A percentile compares a stretch with the other conserved stretches of the same genome.
These are phyloP conservation scores for Stereum hirsutum DNA, from an alignment of 1,284 basidiomycete genomes.

Conservation along the genomic window DNA sequence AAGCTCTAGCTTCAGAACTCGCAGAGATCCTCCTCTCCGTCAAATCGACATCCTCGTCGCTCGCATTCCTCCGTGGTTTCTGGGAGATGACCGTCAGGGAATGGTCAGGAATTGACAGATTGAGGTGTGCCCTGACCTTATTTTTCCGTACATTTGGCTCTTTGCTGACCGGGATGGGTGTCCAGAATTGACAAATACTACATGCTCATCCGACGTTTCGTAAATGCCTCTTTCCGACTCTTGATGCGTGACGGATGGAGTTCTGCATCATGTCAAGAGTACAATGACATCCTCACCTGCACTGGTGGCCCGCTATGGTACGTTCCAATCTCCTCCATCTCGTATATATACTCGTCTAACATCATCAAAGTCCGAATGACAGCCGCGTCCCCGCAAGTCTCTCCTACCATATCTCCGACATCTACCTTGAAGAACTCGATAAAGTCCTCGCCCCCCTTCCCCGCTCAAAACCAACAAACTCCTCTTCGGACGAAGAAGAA, in stretches of 20 bases:
- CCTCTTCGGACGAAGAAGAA: conserved; percentile 5
- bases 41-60: conserved; percentile 44
- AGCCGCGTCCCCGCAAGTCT: conserved; percentile 71
- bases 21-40: conserved; percentile 76
- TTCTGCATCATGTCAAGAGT: conserved; percentile 38
- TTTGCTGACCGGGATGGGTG: not conserved
- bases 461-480: too few relatives aligned
- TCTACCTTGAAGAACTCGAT: conserved; percentile 88
- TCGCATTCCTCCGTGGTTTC: conserved; percentile 81
- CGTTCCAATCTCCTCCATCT: conserved; percentile 14
- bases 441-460: conserved; percentile 44
- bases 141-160: not conserved
- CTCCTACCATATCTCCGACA: conserved; percentile 81
- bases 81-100: conserved; percentile 87
- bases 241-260: conserved; percentile 71
- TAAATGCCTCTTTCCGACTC: conserved; percentile 79
- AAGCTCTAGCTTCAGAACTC: conserved; percentile 81
- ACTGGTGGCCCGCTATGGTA: conserved; percentile 76
- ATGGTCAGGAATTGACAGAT: conserved; percentile 87
- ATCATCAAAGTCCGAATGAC: conserved; percentile 54
- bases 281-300: conserved; percentile 57
- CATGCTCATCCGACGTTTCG: conserved; percentile 85
- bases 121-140: conserved; percentile 72
- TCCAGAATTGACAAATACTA: conserved; percentile 94
- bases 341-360: conserved; percentile 4